Conservation (phyloP, 2,329 filamentous ascomycete species). For the Stachybotrys chartarum region DNA sequence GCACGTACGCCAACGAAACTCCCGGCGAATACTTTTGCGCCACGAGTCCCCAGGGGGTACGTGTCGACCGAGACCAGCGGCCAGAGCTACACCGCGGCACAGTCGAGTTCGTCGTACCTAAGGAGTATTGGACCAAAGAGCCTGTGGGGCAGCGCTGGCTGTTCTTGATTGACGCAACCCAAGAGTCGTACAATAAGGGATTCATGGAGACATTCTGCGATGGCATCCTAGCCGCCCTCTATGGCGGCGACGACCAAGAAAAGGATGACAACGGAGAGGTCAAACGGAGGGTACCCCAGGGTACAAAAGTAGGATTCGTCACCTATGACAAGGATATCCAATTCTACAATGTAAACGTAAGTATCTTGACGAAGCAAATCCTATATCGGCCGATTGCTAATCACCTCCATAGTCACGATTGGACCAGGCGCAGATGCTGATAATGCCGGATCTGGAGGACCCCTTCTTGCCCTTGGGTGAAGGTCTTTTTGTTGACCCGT, state of each 20-base stretch:
- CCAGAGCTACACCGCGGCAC: slow-evolving; percentile 88
- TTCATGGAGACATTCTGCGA: slow-evolving; percentile 87
- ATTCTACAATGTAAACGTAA: slow-evolving; percentile 89
- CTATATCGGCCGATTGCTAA: slow-evolving; percentile 7
- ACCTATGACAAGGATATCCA: slow-evolving; percentile 96
- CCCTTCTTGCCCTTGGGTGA: slow-evolving; percentile 90
- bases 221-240: slow-evolving; percentile 78
- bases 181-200: slow-evolving; percentile 84
- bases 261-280: slow-evolving; percentile 43
- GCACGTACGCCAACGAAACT: slow-evolving; percentile 94
- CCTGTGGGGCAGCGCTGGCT: slow-evolving; percentile 82
- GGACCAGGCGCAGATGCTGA: slow-evolving; percentile 92
- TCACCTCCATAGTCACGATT: slow-evolving; percentile 51
- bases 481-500: slow-evolving; percentile 89
- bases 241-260: slow-evolving; percentile 54
- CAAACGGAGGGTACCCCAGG: slow-evolving; percentile 59
- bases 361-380: slow-evolving; percentile 21
- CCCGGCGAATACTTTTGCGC: slow-evolving; percentile 88
- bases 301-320: slow-evolving; percentile 86
- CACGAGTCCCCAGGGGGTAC: slow-evolving; percentile 76
- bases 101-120: slow-evolving; percentile 93
- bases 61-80: slow-evolving; percentile 80
- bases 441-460: slow-evolving; percentile 96
- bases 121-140: slow-evolving; percentile 97
- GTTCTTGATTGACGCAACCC: slow-evolving; percentile 89